Conservation (phyloP, 2,329 filamentous ascomycete species). For the Phialophora verrucosa region DNA sequence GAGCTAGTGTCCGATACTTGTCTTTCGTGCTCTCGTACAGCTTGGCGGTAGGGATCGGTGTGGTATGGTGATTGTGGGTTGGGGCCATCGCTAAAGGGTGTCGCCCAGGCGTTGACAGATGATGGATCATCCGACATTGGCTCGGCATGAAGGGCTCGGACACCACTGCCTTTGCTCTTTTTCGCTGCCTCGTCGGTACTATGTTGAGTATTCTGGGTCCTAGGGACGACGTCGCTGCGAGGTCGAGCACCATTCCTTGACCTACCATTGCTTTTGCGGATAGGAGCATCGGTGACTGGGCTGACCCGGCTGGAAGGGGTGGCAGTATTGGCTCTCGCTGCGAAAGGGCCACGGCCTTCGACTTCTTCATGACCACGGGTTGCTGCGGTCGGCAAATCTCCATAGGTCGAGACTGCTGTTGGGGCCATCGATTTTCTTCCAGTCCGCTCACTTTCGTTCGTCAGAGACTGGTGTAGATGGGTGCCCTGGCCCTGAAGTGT, state of each 20-base stretch:
- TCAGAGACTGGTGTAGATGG: background rate
- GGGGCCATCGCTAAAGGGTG: too few relatives aligned
- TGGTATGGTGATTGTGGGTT: conserved; percentile 2
- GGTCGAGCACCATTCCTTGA: background rate
- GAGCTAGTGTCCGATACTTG: background rate
- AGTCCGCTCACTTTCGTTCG: background rate
- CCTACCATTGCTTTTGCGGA: background rate
- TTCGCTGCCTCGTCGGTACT: background rate
- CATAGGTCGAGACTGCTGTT: background rate
- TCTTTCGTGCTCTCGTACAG: background rate
- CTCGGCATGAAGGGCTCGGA: background rate
- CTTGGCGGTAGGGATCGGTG: background rate
- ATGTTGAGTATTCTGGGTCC: background rate
- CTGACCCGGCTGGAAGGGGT: background rate
- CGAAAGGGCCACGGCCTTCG: background rate
- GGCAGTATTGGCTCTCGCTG: background rate
- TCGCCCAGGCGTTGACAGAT: background rate
- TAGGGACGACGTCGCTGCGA: background rate
- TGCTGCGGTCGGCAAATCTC: background rate
- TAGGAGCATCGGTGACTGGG: background rate
- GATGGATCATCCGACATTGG: background rate
- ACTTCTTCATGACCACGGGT: background rate
- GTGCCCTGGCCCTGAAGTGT: background rate
- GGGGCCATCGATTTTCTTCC: background rate
- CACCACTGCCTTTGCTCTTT: background rate